Base-by-base conservation (phyloP, 305 asterid genomes). In the Fraxinus floribunda region DNA sequence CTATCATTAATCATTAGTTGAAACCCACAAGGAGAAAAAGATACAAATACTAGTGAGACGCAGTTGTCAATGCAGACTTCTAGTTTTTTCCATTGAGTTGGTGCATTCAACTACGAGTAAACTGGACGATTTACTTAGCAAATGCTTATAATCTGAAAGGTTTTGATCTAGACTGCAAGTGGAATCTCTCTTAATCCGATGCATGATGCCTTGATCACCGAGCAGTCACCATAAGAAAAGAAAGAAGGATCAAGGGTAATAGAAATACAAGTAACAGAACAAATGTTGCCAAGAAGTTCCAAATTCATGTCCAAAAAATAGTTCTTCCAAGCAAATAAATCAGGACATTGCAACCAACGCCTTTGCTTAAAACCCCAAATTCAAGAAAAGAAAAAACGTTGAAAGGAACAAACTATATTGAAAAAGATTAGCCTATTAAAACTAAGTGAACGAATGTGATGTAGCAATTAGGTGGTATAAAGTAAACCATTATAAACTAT, bases 321-420 rank as follows among this genome's bases (percentile, higher is more conserved):
- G 76, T 75, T 36, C 79, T 41, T 39, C n/a, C 60, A 0, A 49
- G 60, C 7, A 49, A 20, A 49, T 49, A 49, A 49, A 49, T 13
- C 57, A 36, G 74, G 32, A 52, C 0, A 70, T 52, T 29, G 22
- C 64, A 77, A 49, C 20, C 60, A 49, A 15, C 4, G n/a, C 55
- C 55, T 44, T 44, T 4, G n/a, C 60, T 49, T n/a, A 49, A 75
- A 3, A 38, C 9, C 85, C 78, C 80, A 84, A 62, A 79, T 6
- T 32, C 68, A 26, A 78, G 32, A 55, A 36, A 70, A 46, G 72
- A 46, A 11, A 46, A 11, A 16, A 26, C 2, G 11, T 44, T 3
- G n/a, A 44, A 11, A 44, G 52, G 52, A 10, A 41, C 16, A 41
- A 10, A 41, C 52, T 41, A 41, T 41, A 44, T 11, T 44, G 55